Conservation (phyloP, 2,329 filamentous ascomycete species). For the Cladophialophora exuberans region DNA sequence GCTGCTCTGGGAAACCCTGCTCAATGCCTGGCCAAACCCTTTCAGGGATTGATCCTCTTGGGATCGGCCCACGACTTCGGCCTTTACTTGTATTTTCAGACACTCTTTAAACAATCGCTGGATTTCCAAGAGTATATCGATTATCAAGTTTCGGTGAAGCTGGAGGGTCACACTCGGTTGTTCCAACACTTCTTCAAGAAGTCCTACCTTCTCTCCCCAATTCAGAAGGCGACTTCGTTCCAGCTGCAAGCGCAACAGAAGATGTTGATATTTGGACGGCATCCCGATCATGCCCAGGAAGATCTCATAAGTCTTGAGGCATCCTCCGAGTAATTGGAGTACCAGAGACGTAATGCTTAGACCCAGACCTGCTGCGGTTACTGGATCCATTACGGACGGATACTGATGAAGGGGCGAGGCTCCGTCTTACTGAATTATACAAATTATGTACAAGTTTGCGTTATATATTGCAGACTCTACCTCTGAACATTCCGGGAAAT, state of each 20-base stretch:
- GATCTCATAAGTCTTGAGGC: conserved; percentile 14
- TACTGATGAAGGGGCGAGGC: no score
- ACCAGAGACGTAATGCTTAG: conserved; percentile 11
- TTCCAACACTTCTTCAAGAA: conserved; percentile 12
- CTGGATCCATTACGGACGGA: conserved; percentile 9
- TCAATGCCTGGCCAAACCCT: background rate
- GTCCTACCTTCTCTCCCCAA: conserved; percentile 14
- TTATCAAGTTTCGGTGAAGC: conserved; percentile 6
- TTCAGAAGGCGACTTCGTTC: conserved; percentile 15
- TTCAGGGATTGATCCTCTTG: background rate
- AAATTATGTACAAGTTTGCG: no score
- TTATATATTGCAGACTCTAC: no score
- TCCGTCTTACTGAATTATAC: no score
- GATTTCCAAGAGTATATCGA: conserved; percentile 18
- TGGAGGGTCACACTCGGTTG: conserved; percentile 5
- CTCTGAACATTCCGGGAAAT: no score
- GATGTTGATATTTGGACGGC: conserved; percentile 6
- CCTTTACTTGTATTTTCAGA: background rate
- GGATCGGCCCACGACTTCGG: background rate
- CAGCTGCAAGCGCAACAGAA: conserved; percentile 4
- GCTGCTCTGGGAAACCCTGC: background rate
- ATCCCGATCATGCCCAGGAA: conserved; percentile 12
- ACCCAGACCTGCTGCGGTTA: conserved; percentile 8
- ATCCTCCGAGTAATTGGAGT: conserved; percentile 8
- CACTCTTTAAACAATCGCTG: conserved; percentile 2